These are phyloP conservation scores for Calonectria ilicicola DNA, from an alignment of 2,329 filamentous ascomycete species.

Conservation along the genomic window DNA sequence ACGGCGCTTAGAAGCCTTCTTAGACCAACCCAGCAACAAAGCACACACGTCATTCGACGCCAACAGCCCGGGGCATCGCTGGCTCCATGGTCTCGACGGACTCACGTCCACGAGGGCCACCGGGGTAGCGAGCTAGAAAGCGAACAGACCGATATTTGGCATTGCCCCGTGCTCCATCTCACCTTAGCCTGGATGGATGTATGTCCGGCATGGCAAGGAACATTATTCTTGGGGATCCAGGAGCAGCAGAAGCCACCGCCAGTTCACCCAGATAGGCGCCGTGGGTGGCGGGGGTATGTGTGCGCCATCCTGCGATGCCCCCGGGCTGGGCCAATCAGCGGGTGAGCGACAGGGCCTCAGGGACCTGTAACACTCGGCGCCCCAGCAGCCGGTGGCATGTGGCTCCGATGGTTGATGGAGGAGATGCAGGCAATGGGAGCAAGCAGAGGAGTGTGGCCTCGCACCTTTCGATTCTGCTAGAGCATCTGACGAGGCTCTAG, in stretches of 20 bases:
- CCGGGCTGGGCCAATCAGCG: constrained; percentile 21
- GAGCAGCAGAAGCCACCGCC: constrained; percentile 21
- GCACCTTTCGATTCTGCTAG: constrained; percentile 42
- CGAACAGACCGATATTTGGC: neutral
- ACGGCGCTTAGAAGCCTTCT: constrained; percentile 37
- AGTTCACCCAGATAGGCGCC: constrained; percentile 28
- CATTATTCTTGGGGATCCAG: neutral
- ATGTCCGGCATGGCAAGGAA: constrained; percentile 7
- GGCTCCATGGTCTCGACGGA: constrained; percentile 15
- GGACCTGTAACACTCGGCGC: constrained; percentile 26
- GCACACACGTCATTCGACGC: constrained; percentile 41
- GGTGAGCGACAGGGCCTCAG: neutral
- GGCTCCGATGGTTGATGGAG: constrained; percentile 10
- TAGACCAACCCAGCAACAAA: constrained; percentile 22
- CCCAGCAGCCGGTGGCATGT: constrained; percentile 12
- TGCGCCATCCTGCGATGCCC: neutral
- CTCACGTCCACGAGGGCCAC: constrained; percentile 26
- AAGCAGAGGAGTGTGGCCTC: constrained; percentile 30
- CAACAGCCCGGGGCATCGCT: constrained; percentile 34
- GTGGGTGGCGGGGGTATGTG: constrained; percentile 14
- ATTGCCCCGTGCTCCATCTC: constrained; percentile 4
- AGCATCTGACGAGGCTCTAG: constrained; percentile 42
- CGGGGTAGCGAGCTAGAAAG: constrained; percentile 5
- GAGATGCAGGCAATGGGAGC: constrained; percentile 10
- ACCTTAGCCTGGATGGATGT: constrained; percentile 3